phyloP scores from a whole-genome alignment of 2,329 filamentous ascomycete species.

The Fusarium tricinctum region DNA sequence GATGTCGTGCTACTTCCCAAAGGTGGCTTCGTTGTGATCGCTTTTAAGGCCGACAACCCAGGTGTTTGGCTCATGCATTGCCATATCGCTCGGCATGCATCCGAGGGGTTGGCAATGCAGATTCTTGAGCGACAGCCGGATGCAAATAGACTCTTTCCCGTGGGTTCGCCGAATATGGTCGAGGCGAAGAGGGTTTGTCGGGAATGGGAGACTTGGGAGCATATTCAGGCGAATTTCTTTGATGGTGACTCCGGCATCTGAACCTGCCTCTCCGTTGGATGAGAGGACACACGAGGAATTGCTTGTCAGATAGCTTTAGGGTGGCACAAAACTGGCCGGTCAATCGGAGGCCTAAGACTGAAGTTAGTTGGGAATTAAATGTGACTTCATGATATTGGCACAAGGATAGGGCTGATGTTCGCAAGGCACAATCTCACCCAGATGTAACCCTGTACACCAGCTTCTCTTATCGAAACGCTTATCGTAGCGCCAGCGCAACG shows the following conservation, averaged over 20 bases:
- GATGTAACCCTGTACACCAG: too few relatives aligned
- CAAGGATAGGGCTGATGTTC: too few relatives aligned
- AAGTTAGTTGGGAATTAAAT: too few relatives aligned
- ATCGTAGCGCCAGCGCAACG: too few relatives aligned
- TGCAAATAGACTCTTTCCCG: conserved; percentile 17
- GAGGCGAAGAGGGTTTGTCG: conserved; percentile 26
- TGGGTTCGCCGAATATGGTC: conserved; percentile 4
- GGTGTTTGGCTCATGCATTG: conserved; percentile 65
- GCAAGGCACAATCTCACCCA: too few relatives aligned
- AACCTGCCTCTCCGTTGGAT: neutral
- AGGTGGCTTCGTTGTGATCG: conserved; percentile 61
- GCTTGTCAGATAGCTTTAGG: too few relatives aligned
- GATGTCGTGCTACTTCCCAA: conserved; percentile 63
- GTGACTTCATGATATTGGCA: too few relatives aligned
- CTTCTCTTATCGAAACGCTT: too few relatives aligned
- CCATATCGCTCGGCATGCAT: conserved; percentile 64
- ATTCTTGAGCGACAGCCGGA: conserved; percentile 41
- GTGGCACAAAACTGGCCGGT: too few relatives aligned
- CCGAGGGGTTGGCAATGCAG: conserved; percentile 45
- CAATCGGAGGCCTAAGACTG: too few relatives aligned
- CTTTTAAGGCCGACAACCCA: conserved; percentile 63
- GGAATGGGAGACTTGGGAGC: conserved; percentile 29
- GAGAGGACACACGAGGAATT: neutral
- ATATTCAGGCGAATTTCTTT: conserved; percentile 19
- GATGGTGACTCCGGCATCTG: conserved; percentile 34